Evolutionary conservation across 2,329 filamentous ascomycete species (phyloP).

Genomic region (Nemania sp.): DNA sequence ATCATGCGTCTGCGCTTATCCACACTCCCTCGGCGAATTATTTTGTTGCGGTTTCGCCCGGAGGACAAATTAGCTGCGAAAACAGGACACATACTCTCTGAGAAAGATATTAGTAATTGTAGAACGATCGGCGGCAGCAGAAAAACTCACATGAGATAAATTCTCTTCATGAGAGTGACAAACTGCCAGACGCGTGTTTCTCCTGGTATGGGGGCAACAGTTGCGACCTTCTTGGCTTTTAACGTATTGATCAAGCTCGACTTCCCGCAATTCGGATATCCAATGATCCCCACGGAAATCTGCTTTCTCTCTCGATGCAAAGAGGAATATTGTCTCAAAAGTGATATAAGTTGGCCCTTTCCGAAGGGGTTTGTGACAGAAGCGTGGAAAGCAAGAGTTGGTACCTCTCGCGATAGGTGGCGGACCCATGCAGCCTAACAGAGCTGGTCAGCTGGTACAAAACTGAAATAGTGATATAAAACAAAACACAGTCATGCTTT

Average conservation of each 20-base stretch:
- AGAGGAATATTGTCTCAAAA: conserved; percentile 89
- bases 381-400: conserved; percentile 92
- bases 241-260: conserved; percentile 93
- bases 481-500: conserved; percentile 1
- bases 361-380: conserved; percentile 96
- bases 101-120: too few relatives aligned
- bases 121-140: too few relatives aligned
- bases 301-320: conserved; percentile 92
- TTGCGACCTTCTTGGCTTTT: conserved; percentile 91
- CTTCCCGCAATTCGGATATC: conserved; percentile 92
- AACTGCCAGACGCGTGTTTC: conserved; percentile 99
- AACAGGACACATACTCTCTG: conserved; percentile 53
- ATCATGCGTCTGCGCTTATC: background rate
- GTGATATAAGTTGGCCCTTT: conserved; percentile 89
- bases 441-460: conserved; percentile 6
- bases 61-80: too few relatives aligned
- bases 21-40: too few relatives aligned
- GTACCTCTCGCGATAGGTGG: conserved; percentile 84
- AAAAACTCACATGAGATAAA: conserved; percentile 89
- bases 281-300: conserved; percentile 86
- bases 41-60: background rate
- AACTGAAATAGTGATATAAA: background rate
- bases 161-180: conserved; percentile 91
- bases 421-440: conserved; percentile 84
- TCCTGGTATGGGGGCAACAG: conserved; percentile 89